These are phyloP conservation scores for Casuarina equisetifolia DNA, from an alignment of 306 rosid species.

Conservation along the genomic window DNA sequence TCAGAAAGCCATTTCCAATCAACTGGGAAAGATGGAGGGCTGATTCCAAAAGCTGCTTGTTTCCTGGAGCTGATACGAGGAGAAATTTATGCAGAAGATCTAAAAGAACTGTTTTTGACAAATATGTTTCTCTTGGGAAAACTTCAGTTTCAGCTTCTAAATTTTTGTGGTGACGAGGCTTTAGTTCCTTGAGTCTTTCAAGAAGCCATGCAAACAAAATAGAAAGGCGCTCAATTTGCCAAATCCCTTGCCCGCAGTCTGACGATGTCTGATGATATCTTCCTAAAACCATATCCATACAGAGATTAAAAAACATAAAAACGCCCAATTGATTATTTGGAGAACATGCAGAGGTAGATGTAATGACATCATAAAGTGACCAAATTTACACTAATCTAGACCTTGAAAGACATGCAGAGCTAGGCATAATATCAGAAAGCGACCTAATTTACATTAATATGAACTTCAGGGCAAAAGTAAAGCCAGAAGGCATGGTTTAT, in stretches of 20 bases:
- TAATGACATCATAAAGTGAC: neutral
- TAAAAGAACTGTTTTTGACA: constrained; percentile 47
- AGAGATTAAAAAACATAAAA: constrained; percentile 13
- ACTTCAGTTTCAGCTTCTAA: constrained; percentile 15
- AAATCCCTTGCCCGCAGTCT: constrained; percentile 30
- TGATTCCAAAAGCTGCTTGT: constrained; percentile 63
- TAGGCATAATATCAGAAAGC: neutral
- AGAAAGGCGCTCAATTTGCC: constrained; percentile 49
- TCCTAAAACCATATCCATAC: constrained; percentile 36
- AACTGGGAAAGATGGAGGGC: constrained; percentile 53
- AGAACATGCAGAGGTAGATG: neutral
- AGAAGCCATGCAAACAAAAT: constrained; percentile 79
- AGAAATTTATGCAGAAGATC: constrained; percentile 71
- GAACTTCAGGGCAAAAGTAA: neutral
- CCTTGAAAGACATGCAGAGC: neutral
- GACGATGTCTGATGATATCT: constrained; percentile 27
- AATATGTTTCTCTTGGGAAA: constrained; percentile 33
- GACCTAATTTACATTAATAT: too few relatives aligned
- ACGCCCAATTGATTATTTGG: neutral
- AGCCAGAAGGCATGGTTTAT: neutral
- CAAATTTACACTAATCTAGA: too few relatives aligned
- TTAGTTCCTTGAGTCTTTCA: constrained; percentile 40
- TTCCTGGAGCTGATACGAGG: constrained; percentile 48
- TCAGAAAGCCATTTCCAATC: constrained; percentile 47
- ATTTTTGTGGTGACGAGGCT: constrained; percentile 22